Conservation (phyloP, 805 yeast genomes). For the Cyberlindnera nakhonratchasimensis region DNA sequence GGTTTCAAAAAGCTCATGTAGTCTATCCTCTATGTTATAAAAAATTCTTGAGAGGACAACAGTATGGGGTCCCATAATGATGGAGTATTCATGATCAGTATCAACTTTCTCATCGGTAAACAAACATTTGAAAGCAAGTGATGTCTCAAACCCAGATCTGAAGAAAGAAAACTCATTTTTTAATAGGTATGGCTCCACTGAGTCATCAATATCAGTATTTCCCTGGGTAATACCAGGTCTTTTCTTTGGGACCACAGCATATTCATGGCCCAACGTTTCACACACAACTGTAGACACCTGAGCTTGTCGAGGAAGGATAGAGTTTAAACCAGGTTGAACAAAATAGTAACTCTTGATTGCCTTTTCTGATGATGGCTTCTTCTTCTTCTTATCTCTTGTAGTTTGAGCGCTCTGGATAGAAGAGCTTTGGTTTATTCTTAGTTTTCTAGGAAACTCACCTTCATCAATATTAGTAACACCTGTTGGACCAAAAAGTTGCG, state of each 20-base stretch:
- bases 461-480: neutral
- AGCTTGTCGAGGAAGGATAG: constrained; percentile 18
- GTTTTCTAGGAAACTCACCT: neutral
- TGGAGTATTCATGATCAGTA: constrained; percentile 8
- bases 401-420: neutral
- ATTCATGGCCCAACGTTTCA: constrained; percentile 21
- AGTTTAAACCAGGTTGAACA: constrained; percentile 13
- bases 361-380: neutral
- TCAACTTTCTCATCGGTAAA: constrained; percentile 6
- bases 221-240: neutral
- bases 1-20: constrained; percentile 13
- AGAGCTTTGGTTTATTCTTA: neutral
- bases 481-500: neutral
- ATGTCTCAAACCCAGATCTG: constrained; percentile 7
- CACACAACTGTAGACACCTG: constrained; percentile 18
- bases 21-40: constrained; percentile 10
- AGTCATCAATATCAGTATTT: constrained; percentile 7
- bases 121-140: constrained; percentile 17
- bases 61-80: constrained; percentile 14
- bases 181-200: too few species aligned
- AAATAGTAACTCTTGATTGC: constrained; percentile 5
- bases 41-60: constrained; percentile 15
- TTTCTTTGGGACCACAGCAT: constrained; percentile 16
- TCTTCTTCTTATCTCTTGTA: constrained; percentile 1
- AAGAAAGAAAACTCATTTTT: constrained; percentile 2